A percentile compares a stretch with the other conserved stretches of the same genome.
phyloP scores from a whole-genome alignment of 495 filamentous ascomycete genomes.

The Podospora appendiculata region DNA sequence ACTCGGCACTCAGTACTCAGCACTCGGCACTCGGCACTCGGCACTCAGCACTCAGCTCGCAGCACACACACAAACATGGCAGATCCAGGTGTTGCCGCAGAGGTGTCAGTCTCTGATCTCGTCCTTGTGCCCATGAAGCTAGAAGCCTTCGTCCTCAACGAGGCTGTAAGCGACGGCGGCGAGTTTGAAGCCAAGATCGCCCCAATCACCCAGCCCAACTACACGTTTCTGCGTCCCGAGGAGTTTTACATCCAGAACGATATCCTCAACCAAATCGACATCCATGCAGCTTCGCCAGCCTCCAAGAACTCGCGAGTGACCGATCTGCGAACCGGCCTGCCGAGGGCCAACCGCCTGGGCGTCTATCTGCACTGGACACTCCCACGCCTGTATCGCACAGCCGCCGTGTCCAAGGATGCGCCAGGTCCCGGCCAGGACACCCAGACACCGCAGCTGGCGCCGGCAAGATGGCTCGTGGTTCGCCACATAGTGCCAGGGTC shows the following conservation, averaged over 20 bases:
- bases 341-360: slow-evolving; percentile 27
- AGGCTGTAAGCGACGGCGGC: background rate
- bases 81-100: too few relatives aligned
- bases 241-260: slow-evolving; percentile 31
- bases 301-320: slow-evolving; percentile 33
- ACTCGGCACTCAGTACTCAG: too few relatives aligned
- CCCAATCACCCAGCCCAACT: slow-evolving; percentile 50
- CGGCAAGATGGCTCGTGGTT: slow-evolving; percentile 38
- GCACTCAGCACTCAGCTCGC: too few relatives aligned
- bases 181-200: slow-evolving; percentile 21
- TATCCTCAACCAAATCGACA: slow-evolving; percentile 32
- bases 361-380: slow-evolving; percentile 50
- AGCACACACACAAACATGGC: too few relatives aligned
- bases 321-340: slow-evolving; percentile 25
- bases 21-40: too few relatives aligned
- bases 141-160: slow-evolving; percentile 3
- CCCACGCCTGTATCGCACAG: slow-evolving; percentile 33
- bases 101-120: too few relatives aligned
- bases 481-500: slow-evolving; percentile 19
- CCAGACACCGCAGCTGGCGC: slow-evolving; percentile 17
- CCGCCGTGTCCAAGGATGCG: too few relatives aligned
- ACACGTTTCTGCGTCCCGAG: slow-evolving; percentile 37
- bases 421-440: background rate
- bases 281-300: slow-evolving; percentile 31
- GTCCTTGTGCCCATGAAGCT: background rate